phyloP scores from a whole-genome alignment of 1,139 yeast genomes.

The Taiozyma onychis region DNA sequence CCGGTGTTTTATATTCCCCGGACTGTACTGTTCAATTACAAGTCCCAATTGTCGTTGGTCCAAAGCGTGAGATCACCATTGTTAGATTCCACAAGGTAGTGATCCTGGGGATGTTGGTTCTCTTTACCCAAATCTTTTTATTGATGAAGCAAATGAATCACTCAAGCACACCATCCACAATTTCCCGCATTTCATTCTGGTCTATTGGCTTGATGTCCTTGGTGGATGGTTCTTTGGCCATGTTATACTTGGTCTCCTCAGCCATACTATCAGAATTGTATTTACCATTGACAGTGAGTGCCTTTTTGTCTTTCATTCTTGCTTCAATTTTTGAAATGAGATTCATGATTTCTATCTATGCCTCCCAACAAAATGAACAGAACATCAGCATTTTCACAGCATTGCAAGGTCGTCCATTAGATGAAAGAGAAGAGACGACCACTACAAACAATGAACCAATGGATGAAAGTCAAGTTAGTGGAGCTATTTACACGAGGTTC shows the following conservation, averaged over 20 bases:
- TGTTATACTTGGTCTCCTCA: conserved; percentile 56
- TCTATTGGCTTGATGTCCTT: conserved; percentile 48
- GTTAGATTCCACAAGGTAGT: conserved; percentile 40
- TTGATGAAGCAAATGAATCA: conserved; percentile 61
- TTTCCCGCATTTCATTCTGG: conserved; percentile 65
- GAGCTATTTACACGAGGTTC: conserved; percentile 57
- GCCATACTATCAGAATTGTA: conserved; percentile 51
- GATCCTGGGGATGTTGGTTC: conserved; percentile 41
- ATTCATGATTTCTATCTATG: conserved; percentile 62
- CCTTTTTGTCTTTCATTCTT: conserved; percentile 63
- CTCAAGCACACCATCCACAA: conserved; percentile 74
- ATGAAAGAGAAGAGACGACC: conserved; percentile 21
- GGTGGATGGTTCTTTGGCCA: conserved; percentile 64
- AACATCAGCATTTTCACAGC: conserved; percentile 58
- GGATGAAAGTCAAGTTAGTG: conserved; percentile 54
- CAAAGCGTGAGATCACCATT: conserved; percentile 46
- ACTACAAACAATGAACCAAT: conserved; percentile 23
- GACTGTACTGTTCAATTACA: conserved; percentile 69
- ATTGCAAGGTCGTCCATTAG: conserved; percentile 47
- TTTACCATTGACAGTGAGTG: conserved; percentile 61
- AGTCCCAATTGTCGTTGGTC: conserved; percentile 46
- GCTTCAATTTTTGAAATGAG: conserved; percentile 76
- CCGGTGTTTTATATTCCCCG: conserved; percentile 73
- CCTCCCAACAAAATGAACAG: conserved; percentile 71
- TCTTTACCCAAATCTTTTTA: conserved; percentile 43